phyloP scores from a whole-genome alignment of 2,329 filamentous ascomycete species.

The Aspergillus versicolor region DNA sequence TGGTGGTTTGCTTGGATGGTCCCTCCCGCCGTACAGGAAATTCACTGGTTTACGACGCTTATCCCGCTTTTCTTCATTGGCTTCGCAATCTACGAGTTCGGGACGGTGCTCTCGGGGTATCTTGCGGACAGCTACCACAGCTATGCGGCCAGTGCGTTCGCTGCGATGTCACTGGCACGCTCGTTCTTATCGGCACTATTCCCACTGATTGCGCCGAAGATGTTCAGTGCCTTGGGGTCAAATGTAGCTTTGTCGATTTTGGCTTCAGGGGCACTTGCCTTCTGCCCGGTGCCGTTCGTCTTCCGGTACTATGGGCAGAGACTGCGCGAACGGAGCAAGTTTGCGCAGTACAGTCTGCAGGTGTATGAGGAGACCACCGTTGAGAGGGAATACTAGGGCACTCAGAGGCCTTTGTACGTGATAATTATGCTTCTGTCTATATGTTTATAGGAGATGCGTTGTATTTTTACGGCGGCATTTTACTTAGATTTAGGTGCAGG shows the following conservation, averaged over 20 bases:
- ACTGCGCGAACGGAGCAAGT: constrained; percentile 37
- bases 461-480: not conserved
- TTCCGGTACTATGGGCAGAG: constrained; percentile 39
- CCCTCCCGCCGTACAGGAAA: constrained; percentile 35
- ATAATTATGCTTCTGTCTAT: not conserved
- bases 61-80: constrained; percentile 46
- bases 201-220: constrained; percentile 42
- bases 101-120: constrained; percentile 43
- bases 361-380: constrained; percentile 14
- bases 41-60: constrained; percentile 44
- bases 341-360: constrained; percentile 35
- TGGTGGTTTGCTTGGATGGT: constrained; percentile 53
- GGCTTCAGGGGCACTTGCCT: constrained; percentile 42
- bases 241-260: constrained; percentile 44
- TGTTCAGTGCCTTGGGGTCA: constrained; percentile 40
- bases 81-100: constrained; percentile 50
- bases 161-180: constrained; percentile 42
- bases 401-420: not conserved
- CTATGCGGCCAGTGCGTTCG: constrained; percentile 47
- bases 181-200: constrained; percentile 40
- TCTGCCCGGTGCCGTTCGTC: constrained; percentile 39
- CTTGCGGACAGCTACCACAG: constrained; percentile 47
- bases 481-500: not conserved
- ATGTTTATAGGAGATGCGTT: not conserved
- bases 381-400: constrained; percentile 6